A percentile compares a stretch with the other conserved stretches of the same genome.
These are phyloP conservation scores for Naganishia antarctica DNA, from an alignment of 768 basidiomycete genomes.

Conservation along the genomic window DNA sequence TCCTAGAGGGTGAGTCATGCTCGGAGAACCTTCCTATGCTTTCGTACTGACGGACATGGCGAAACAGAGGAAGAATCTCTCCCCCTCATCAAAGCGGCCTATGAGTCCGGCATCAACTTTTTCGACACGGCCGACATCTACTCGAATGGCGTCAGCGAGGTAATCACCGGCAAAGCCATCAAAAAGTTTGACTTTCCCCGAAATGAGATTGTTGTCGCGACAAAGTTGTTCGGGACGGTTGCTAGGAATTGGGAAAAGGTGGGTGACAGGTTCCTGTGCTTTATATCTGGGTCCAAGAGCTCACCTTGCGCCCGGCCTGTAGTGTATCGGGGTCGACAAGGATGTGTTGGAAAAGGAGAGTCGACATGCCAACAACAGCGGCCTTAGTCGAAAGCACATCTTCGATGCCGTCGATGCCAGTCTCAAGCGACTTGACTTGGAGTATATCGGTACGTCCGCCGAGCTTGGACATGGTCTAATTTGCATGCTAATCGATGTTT, in stretches of 20 bases:
- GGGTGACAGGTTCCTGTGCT: background rate
- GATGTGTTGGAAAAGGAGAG: slow-evolving; percentile 14
- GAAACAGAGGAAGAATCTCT: slow-evolving; percentile 31
- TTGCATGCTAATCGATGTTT: background rate
- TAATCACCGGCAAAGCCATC: slow-evolving; percentile 66
- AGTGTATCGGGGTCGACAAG: slow-evolving; percentile 26
- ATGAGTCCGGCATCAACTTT: slow-evolving; percentile 41
- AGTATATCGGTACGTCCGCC: slow-evolving; percentile 59
- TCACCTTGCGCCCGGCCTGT: slow-evolving; percentile 16
- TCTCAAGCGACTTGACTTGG: slow-evolving; percentile 64
- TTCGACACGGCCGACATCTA: slow-evolving; percentile 37
- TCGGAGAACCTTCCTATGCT: background rate
- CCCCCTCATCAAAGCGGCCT: slow-evolving; percentile 35
- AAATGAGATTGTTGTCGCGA: slow-evolving; percentile 70
- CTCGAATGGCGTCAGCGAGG: slow-evolving; percentile 2
- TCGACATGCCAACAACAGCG: slow-evolving; percentile 21
- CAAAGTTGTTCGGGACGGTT: slow-evolving; percentile 55
- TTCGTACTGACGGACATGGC: background rate
- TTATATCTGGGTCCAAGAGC: background rate
- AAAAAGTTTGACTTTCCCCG: slow-evolving; percentile 64
- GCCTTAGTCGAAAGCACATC: slow-evolving; percentile 54
- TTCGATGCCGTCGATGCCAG: slow-evolving; percentile 59
- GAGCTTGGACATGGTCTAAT: slow-evolving; percentile 38
- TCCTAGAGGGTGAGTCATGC: slow-evolving; percentile 30
- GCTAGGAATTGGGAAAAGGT: slow-evolving; percentile 25